These are phyloP conservation scores for Magnolia officinalis DNA, from an alignment of 164 flowering plant genomes.

Conservation along the genomic window DNA sequence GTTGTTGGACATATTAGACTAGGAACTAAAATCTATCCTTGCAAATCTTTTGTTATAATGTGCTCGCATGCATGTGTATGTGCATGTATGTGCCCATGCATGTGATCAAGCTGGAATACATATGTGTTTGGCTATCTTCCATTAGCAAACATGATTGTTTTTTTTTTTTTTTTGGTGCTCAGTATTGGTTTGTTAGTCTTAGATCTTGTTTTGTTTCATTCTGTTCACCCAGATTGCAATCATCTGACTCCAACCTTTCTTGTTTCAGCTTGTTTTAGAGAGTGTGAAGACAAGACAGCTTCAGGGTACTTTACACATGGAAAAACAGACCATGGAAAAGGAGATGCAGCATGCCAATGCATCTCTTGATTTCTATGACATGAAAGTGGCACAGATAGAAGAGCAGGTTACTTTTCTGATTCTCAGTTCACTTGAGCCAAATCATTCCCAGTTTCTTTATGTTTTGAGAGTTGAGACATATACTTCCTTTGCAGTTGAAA, in stretches of 20 bases:
- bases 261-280: constrained; percentile 82
- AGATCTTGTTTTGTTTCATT: not conserved
- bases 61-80: not conserved
- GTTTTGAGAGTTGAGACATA: not conserved
- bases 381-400: constrained; percentile 58
- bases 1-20: not conserved
- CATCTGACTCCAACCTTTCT: not conserved
- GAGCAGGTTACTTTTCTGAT: constrained; percentile 62
- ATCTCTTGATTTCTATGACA: constrained; percentile 43
- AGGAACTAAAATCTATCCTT: not conserved
- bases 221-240: not conserved
- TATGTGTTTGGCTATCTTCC: no score
- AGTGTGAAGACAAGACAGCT: constrained; percentile 65
- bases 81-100: not conserved
- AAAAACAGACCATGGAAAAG: constrained; percentile 50
- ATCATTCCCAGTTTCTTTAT: not conserved
- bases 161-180: not conserved
- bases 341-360: constrained; percentile 55
- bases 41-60: not conserved
- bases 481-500: constrained; percentile 51
- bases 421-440: not conserved
- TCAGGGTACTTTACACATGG: constrained; percentile 48
- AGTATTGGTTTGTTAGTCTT: not conserved
- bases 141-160: no score
- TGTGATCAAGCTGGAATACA: no score